Percentiles rank a stretch among this genome's conserved stretches.
Conservation (phyloP, 148 eudicot genomes). For the Chenopodium berlandieri region DNA sequence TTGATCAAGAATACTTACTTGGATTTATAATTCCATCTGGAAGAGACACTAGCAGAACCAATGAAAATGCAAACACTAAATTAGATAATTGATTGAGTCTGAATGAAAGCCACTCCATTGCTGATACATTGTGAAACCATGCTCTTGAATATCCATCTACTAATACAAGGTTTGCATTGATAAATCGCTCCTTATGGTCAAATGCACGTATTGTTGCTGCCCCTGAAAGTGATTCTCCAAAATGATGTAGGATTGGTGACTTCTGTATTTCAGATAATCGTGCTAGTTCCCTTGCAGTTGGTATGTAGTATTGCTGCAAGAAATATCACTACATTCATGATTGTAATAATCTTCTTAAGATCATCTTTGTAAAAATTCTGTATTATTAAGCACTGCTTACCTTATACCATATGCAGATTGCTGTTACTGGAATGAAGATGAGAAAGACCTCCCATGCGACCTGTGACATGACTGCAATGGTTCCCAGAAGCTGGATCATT, state of each 20-base stretch:
- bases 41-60: conserved; percentile 83
- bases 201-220: conserved; percentile 98
- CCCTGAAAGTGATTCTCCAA: conserved; percentile 90
- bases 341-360: neutral
- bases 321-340: neutral
- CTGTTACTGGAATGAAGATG: conserved; percentile 93
- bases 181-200: conserved; percentile 70
- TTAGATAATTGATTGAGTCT: conserved; percentile 90
- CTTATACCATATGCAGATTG: conserved; percentile 88
- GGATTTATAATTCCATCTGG: conserved; percentile 95
- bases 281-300: conserved; percentile 94
- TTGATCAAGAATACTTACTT: conserved; percentile 45
- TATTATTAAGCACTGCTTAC: conserved; percentile 28
- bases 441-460: conserved; percentile 97
- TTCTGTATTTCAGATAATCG: conserved; percentile 84
- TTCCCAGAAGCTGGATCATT: conserved; percentile 81
- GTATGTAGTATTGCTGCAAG: conserved; percentile 87
- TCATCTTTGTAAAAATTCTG: neutral
- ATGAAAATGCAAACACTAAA: conserved; percentile 92
- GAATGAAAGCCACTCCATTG: conserved; percentile 99
- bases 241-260: conserved; percentile 95
- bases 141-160: conserved; percentile 77
- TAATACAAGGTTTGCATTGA: conserved; percentile 57
- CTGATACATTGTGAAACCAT: conserved; percentile 95
- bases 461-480: conserved; percentile 96